Base-by-base conservation (phyloP, 2,329 filamentous ascomycete species). In the Curvularia hawaiiensis region DNA sequence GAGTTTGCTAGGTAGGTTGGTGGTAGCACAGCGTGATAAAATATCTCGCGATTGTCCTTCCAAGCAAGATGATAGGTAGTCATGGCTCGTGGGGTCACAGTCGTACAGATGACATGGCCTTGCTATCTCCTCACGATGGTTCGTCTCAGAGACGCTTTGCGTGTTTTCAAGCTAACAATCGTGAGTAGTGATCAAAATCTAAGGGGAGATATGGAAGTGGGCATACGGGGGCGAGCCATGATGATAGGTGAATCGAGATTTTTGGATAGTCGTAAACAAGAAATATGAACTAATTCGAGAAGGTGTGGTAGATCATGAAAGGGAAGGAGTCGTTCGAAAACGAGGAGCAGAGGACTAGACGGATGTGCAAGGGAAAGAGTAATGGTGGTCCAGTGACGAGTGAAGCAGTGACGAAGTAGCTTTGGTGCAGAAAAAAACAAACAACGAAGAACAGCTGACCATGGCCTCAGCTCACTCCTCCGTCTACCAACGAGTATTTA, bases 61-160 rank as follows among this genome's bases (percentile, higher is more conserved):
- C 12, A n/a, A 44, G 38, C 31, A 50, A 54, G 35, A 14, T 45
- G 48, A 45, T 59, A 41, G 48, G 56, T 28, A 53, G 53, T 55
- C 40, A 46, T 48, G 49, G 41, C 48, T 59, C 35, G 43, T 59
- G 44, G 49, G 59, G 53, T 50, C 50, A 61, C 51, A 40, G 56
- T 58, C 20, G 46, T 26, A 56, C 52, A 45, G 26, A 58, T 10
- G 40, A 52, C 51, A 52, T 48, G 22, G 41, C 47, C 44, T 50
- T 48, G 33, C 18, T 40, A 22, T 30, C 40, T 58, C 35, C 28
- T n/a, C 40, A 41, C 22, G 45, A 14, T n/a, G 45, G 38, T 45
- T 33, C 40, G 28, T 47, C 28, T 48, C 48, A 41, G 28, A 43
- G 33, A 26, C 20, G n/a, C 5, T 40, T 41, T 40, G 18, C n/a